Conservation (phyloP, 768 basidiomycete species). For the Psilocybe tampanensis region DNA sequence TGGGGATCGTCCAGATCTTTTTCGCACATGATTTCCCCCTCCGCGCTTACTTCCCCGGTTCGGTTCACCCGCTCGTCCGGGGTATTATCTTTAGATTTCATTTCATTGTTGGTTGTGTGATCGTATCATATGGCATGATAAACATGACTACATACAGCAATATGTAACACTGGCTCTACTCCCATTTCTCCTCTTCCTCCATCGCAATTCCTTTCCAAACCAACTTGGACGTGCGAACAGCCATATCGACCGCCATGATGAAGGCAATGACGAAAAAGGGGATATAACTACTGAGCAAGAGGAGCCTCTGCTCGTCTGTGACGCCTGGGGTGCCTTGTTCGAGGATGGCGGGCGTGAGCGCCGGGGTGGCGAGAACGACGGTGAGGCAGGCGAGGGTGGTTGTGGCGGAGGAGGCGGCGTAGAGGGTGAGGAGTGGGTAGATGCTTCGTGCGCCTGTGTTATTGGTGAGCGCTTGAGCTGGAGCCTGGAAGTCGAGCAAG, state of each 20-base stretch:
- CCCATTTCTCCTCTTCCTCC: slow-evolving; percentile 28
- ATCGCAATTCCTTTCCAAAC: slow-evolving; percentile 27
- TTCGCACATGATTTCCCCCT: background rate
- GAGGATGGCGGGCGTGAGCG: slow-evolving; percentile 26
- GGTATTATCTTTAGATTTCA: too few species aligned
- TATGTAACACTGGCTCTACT: background rate
- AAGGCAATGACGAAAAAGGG: slow-evolving; percentile 78
- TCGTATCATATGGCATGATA: too few species aligned
- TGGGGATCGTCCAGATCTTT: background rate
- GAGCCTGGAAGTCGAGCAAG: too few species aligned
- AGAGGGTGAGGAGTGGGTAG: slow-evolving; percentile 68
- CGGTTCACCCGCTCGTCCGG: background rate
- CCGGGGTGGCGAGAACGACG: slow-evolving; percentile 56
- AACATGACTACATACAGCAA: too few species aligned
- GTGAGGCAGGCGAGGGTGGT: slow-evolving; percentile 75
- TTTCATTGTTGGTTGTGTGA: too few species aligned
- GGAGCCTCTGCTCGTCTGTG: slow-evolving; percentile 49
- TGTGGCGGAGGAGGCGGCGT: slow-evolving; percentile 78
- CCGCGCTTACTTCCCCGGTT: background rate
- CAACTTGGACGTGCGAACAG: slow-evolving; percentile 37
- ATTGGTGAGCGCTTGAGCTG: background rate
- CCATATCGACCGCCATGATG: slow-evolving; percentile 76
- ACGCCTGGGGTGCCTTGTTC: slow-evolving; percentile 37
- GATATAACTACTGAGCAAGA: slow-evolving; percentile 70
- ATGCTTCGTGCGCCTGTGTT: slow-evolving; percentile 48